Base-by-base conservation (phyloP, 2,329 filamentous ascomycete species). In the Beauveria sp. region DNA sequence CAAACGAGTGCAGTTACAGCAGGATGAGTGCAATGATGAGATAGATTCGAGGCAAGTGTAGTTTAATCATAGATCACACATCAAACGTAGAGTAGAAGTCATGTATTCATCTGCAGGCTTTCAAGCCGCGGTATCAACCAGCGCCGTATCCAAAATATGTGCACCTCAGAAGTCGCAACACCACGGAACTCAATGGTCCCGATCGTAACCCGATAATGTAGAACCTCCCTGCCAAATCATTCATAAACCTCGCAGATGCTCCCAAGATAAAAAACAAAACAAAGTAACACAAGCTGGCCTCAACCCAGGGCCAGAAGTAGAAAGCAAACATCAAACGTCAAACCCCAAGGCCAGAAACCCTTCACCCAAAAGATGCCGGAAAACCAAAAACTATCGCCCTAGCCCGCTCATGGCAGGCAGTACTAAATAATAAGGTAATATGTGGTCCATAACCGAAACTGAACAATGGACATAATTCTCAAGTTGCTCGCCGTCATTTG, bases 221-320 rank as follows among this genome's bases (percentile, higher is more conserved):
- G 53, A 50, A 53, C 54, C 57, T 20, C 62, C 51, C 30, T 49
- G 40, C 58, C 56, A 52, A 53, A 58, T 61, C 63, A 63, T 51
- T 62, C 59, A 62, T 60, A 54, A 60, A 55, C 52, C 52, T 42
- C 45, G 57, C 69, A 69, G 64, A 73, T 73, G 68, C 68, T 69
- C 68, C 43, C 58, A 34, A 66, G 64, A 63, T 65, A 67, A 66
- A 67, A 62, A 64, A 66, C 64, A 64, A 64, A 58, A 67, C 69
- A 63, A 67, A 68, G 64, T 69, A 67, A 70, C 63, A 61, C 66
- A 67, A 58, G 62, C 47, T 47, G 50, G 46, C 40, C 57, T 46
- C 50, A 16, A 43, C 22, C 43, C 38, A 47, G 42, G 50, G 49
- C 45, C 43, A 42, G 40, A 40, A 34, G 52, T 26, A 50, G 40